Percentiles rank a stretch among this genome's conserved stretches.
Conservation (phyloP, 176 grass and related monocot species). For the Triticum monococcum region DNA sequence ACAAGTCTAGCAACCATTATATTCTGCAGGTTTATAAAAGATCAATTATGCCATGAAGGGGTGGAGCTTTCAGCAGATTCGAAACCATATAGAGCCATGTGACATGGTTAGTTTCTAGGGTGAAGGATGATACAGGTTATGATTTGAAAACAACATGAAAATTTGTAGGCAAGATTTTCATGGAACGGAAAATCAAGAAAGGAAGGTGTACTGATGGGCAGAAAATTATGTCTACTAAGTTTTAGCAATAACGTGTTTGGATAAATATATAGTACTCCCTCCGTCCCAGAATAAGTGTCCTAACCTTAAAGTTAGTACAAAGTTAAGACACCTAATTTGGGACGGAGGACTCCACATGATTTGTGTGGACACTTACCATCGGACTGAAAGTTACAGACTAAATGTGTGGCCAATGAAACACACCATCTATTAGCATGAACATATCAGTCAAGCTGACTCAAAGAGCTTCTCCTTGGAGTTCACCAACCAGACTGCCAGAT, state of each 20-base stretch:
- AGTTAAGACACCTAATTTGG: no score
- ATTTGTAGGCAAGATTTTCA: not conserved
- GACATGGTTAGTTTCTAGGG: not conserved
- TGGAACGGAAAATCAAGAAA: not conserved
- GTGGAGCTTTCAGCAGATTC: not conserved
- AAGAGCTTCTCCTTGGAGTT: constrained; percentile 36
- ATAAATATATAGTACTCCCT: not conserved
- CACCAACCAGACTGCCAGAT: constrained; percentile 29
- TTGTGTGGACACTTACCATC: constrained; percentile 22
- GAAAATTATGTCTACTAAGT: not conserved
- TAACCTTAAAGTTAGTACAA: no score
- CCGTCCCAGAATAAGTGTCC: no score
- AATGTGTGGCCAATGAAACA: constrained; percentile 23
- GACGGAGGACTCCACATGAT: not conserved
- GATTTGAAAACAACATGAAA: not conserved
- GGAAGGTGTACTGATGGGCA: not conserved
- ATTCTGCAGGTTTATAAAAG: not conserved
- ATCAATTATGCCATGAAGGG: not conserved
- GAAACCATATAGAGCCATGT: not conserved
- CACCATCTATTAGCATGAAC: constrained; percentile 4
- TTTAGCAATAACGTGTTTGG: constrained; percentile 18
- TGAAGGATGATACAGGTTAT: not conserved
- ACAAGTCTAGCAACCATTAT: not conserved
- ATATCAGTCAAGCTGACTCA: constrained; percentile 9
- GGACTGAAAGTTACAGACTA: not conserved